phyloP scores from a whole-genome alignment of 352 stramenopile genomes.

The Pythium angustatum region DNA sequence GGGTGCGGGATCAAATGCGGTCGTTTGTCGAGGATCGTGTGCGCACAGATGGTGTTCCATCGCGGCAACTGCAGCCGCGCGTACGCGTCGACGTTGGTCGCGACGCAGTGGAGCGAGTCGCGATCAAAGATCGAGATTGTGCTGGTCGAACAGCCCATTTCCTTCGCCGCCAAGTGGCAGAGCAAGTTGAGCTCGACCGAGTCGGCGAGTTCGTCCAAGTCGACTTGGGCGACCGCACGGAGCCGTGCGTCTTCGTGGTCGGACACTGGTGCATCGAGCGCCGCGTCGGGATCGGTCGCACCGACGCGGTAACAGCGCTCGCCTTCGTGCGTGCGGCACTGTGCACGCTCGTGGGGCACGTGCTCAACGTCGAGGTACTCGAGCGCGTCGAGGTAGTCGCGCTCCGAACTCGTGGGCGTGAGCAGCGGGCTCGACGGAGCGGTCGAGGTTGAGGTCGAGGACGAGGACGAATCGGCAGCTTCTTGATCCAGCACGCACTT shows the following conservation, averaged over 20 bases:
- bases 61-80: conserved; percentile 39
- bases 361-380: conserved; percentile 10
- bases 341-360: not conserved
- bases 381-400: conserved; percentile 11
- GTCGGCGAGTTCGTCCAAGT: conserved; percentile 9
- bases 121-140: conserved; percentile 58
- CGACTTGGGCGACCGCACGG: conserved; percentile 10
- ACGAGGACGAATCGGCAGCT: not conserved
- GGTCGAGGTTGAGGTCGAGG: not conserved
- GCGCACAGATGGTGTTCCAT: conserved; percentile 55
- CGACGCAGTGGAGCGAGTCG: conserved; percentile 36
- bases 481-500: conserved; percentile 54
- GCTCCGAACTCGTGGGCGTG: conserved; percentile 5
- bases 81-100: conserved; percentile 44
- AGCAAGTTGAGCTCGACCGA: conserved; percentile 60
- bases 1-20: conserved; percentile 55
- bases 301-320: conserved; percentile 16
- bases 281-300: conserved; percentile 1
- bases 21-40: conserved; percentile 51
- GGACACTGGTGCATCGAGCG: conserved; percentile 6
- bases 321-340: conserved; percentile 16
- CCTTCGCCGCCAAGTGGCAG: conserved; percentile 47
- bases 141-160: conserved; percentile 49
- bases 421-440: not conserved
- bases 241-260: conserved; percentile 16